Evolutionary conservation across 768 basidiomycete genomes (phyloP).

Genomic region (Termitomyces bulborhizus): DNA sequence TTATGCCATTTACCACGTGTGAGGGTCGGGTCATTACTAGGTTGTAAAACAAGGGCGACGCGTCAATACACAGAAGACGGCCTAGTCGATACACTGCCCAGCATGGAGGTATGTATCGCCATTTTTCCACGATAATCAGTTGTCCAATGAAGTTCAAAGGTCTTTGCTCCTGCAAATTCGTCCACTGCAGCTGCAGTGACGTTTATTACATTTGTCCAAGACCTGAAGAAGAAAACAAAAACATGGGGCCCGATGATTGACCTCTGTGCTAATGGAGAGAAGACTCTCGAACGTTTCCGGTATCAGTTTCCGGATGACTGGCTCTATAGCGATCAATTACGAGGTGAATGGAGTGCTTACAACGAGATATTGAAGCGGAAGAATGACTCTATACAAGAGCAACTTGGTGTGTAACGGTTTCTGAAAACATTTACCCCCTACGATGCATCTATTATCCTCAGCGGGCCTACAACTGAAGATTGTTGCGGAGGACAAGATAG

Average conservation of each 20-base stretch:
- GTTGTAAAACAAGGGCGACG: constrained; percentile 16
- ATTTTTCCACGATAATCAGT: neutral
- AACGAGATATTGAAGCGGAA: constrained; percentile 97
- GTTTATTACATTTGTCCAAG: constrained; percentile 99
- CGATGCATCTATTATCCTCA: constrained; percentile 20
- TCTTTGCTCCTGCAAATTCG: constrained; percentile 72
- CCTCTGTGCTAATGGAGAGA: constrained; percentile 90
- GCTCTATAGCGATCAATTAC: constrained; percentile 96
- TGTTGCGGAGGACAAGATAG: constrained; percentile 97
- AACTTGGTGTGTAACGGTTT: constrained; percentile 65
- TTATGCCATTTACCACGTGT: constrained; percentile 19
- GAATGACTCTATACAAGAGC: constrained; percentile 97
- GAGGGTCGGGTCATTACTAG: neutral
- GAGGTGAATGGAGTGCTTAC: constrained; percentile 98
- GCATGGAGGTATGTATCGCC: constrained; percentile 21
- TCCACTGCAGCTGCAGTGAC: constrained; percentile 98
- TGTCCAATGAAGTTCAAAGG: constrained; percentile 28
- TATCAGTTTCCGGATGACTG: constrained; percentile 97
- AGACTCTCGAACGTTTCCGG: constrained; percentile 93
- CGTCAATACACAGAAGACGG: constrained; percentile 14
- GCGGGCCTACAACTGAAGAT: constrained; percentile 98
- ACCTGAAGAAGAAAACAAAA: constrained; percentile 95
- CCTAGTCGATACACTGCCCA: constrained; percentile 10
- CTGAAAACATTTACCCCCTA: no score
- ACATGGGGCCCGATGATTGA: constrained; percentile 97